phyloP scores from a whole-genome alignment of 2,329 filamentous ascomycete species.

The Aspergillus sp. region DNA sequence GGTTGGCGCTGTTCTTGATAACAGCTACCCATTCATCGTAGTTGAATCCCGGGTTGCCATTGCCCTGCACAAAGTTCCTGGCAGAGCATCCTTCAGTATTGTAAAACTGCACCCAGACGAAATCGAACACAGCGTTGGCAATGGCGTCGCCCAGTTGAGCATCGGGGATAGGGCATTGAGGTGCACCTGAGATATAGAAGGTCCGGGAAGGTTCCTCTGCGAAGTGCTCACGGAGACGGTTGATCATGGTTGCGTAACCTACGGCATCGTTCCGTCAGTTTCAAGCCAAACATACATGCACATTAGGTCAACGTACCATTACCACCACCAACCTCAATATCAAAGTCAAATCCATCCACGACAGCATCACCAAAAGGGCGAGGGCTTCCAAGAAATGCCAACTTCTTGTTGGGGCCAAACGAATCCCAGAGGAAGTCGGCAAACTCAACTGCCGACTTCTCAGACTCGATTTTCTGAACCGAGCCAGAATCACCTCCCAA shows the following conservation, averaged over 20 bases:
- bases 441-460: constrained; percentile 38
- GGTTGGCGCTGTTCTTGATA: constrained; percentile 32
- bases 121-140: constrained; percentile 42
- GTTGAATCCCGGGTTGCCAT: constrained; percentile 33
- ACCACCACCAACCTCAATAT: constrained; percentile 32
- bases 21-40: constrained; percentile 41
- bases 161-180: constrained; percentile 48
- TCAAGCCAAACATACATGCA: not conserved
- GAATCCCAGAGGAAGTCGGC: constrained; percentile 46
- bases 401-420: constrained; percentile 39
- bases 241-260: constrained; percentile 45
- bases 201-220: constrained; percentile 22
- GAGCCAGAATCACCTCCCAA: constrained; percentile 39
- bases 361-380: constrained; percentile 43
- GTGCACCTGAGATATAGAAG: constrained; percentile 49
- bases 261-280: not conserved
- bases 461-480: constrained; percentile 38
- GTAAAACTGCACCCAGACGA: constrained; percentile 52
- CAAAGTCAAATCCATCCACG: constrained; percentile 50
- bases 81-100: constrained; percentile 49
- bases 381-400: constrained; percentile 28
- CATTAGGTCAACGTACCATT: constrained; percentile 19
- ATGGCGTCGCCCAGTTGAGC: constrained; percentile 42
- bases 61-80: constrained; percentile 31
- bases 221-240: constrained; percentile 40